Base-by-base conservation (phyloP, 495 filamentous ascomycete genomes). In the Mycothermus thermophilus region DNA sequence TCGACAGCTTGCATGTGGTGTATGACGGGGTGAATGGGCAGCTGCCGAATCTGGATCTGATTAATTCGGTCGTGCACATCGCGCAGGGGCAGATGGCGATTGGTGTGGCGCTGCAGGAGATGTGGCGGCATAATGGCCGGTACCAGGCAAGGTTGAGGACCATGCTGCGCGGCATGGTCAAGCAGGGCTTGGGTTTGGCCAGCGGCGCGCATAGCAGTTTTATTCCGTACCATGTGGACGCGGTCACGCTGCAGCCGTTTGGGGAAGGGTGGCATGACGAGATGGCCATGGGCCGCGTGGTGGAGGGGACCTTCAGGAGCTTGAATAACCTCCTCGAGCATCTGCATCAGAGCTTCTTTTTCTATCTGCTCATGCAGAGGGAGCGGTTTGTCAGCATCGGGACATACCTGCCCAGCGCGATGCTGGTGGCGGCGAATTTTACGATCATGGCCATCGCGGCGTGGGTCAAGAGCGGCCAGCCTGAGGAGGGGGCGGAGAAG, bases 311-410 rank as follows among this genome's bases (percentile, higher is more conserved):
- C 7, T 92, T 87, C 48, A 69, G 90, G 37, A 92, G 83, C 47
- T 60, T 97, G 55, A 97, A 97, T 59, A 97, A 97, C 51, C 59
- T 97, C 34, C 69, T 97, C 11, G 90, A 97, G 59, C 86, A 96
- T 54, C 72, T 97, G 41, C 90, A 97, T 50, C 90, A 97, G 64
- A 93, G 84, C 51, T 97, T 96, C 68, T 97, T 97, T 68, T 96
- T 97, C 62, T 97, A 97, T 55, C 62, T 97, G 16, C 72, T 97
- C 12, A 85, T 97, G 72, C 77, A 84, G 35, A 67, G 75, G 12
- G 79, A 90, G 34, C 74, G 86, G 6, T 97, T 96, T 55, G 92
- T 96, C 35, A 95, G 88, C 55, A 97, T 97, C 41, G 90, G 90
- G 13, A 97, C 90, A 1, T 97, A 97, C 48, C 65, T 97, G 4